phyloP scores from a whole-genome alignment of 73 alveolate species.

The Paramecium pentaurelia region DNA sequence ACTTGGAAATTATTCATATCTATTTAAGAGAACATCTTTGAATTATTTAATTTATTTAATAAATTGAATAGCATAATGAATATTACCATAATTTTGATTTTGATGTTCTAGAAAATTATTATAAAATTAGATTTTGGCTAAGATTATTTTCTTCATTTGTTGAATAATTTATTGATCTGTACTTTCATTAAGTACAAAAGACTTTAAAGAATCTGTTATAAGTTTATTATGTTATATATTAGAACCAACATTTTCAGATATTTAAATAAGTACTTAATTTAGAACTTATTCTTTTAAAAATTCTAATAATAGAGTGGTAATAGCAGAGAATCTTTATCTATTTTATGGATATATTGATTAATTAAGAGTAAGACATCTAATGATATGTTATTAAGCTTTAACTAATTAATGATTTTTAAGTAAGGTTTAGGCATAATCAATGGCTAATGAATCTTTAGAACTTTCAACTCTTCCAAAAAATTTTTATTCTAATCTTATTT shows the following conservation, averaged over 20 bases:
- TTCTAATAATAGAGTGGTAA: neutral
- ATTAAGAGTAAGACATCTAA: neutral
- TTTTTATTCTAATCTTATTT: neutral
- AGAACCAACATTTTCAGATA: neutral
- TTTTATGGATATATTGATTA: neutral
- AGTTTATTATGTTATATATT: neutral
- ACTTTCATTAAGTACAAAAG: neutral
- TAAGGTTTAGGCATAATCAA: neutral
- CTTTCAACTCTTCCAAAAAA: neutral
- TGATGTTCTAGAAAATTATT: neutral
- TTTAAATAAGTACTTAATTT: neutral
- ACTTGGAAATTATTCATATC: conserved; percentile 20
- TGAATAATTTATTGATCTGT: neutral
- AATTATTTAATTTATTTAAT: neutral
- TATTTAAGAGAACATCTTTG: neutral
- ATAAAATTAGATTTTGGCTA: neutral
- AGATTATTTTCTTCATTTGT: neutral
- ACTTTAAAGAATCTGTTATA: neutral
- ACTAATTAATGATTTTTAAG: neutral
- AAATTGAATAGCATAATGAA: neutral
- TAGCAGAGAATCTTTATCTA: neutral
- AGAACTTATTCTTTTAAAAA: neutral
- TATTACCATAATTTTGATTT: neutral
- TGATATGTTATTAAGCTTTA: neutral
- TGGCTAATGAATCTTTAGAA: neutral